These are phyloP conservation scores for Rubus idaeus DNA, from an alignment of 306 rosid species.

Conservation along the genomic window DNA sequence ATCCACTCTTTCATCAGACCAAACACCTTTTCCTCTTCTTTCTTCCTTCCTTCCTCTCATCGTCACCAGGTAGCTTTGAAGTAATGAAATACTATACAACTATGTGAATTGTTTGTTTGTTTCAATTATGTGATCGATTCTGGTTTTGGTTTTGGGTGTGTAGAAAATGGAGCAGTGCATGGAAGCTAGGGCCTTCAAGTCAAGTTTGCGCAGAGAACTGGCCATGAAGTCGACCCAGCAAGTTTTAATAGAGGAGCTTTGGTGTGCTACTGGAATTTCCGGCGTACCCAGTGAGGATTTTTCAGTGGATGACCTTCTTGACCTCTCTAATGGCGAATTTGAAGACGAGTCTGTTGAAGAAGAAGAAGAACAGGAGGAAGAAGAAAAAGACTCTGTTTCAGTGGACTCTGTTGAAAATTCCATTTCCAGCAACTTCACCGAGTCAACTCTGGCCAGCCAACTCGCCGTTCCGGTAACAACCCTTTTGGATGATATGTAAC, in stretches of 20 bases:
- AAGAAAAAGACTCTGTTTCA: conserved; percentile 44
- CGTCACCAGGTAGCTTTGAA: conserved; percentile 33
- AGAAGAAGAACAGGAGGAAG: conserved; percentile 40
- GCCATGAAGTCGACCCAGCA: conserved; percentile 43
- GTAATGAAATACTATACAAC: not conserved
- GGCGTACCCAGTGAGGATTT: conserved; percentile 66
- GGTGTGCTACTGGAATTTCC: conserved; percentile 29
- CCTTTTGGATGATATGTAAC: not conserved
- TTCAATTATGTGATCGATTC: not conserved
- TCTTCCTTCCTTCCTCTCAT: not conserved
- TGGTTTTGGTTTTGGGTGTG: conserved; percentile 23
- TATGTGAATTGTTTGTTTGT: not conserved
- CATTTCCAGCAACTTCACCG: conserved; percentile 38
- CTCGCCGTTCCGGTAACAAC: conserved; percentile 70
- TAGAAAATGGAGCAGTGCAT: conserved; percentile 67
- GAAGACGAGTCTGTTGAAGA: conserved; percentile 43
- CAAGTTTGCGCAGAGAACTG: conserved; percentile 62
- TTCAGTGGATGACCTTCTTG: conserved; percentile 71
- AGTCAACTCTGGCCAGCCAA: conserved; percentile 50
- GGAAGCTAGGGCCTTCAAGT: conserved; percentile 66
- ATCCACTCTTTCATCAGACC: conserved; percentile 16
- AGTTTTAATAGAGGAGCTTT: conserved; percentile 40
- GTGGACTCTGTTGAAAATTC: conserved; percentile 44
- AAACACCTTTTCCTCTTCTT: not conserved
- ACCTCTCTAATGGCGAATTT: conserved; percentile 62